These are phyloP conservation scores for Trichaptum fuscoviolaceum DNA, from an alignment of 768 basidiomycete species.

Conservation along the genomic window DNA sequence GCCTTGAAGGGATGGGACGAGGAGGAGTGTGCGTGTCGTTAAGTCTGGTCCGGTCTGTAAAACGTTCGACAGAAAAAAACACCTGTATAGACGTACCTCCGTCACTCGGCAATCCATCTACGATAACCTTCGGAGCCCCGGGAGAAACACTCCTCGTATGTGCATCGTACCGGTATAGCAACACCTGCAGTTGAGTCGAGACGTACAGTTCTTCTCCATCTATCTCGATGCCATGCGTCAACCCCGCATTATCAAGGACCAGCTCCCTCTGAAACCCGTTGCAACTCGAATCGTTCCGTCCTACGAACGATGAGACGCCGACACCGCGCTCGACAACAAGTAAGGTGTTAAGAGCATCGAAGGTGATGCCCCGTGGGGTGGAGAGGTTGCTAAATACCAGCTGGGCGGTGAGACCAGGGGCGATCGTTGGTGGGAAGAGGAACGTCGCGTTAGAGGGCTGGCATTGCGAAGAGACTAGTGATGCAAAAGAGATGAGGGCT, in stretches of 20 bases:
- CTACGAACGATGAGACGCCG: conserved; percentile 36
- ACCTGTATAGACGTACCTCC: conserved; percentile 27
- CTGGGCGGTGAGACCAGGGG: conserved; percentile 29
- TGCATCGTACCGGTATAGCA: conserved; percentile 33
- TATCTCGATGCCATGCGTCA: conserved; percentile 41
- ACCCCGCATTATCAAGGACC: conserved; percentile 29
- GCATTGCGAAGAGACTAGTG: background rate
- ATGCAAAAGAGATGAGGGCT: background rate
- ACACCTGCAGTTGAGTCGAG: conserved; percentile 31
- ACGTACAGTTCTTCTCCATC: conserved; percentile 31
- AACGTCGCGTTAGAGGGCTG: background rate
- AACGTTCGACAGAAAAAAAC: background rate
- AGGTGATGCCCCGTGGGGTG: conserved; percentile 35
- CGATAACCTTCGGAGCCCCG: conserved; percentile 14
- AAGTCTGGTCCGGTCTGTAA: conserved; percentile 24
- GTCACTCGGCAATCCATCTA: conserved; percentile 33
- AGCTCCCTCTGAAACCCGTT: conserved; percentile 33
- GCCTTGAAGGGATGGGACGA: conserved; percentile 19
- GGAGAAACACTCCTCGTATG: conserved; percentile 21
- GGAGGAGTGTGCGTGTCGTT: conserved; percentile 36
- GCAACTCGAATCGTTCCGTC: conserved; percentile 17
- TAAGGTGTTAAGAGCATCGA: conserved; percentile 33
- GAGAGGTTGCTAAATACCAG: conserved; percentile 39
- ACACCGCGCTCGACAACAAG: conserved; percentile 39
- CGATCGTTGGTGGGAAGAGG: conserved; percentile 17